phyloP scores from a whole-genome alignment of 2,329 filamentous ascomycete species.

The Trichothecium roseum region DNA sequence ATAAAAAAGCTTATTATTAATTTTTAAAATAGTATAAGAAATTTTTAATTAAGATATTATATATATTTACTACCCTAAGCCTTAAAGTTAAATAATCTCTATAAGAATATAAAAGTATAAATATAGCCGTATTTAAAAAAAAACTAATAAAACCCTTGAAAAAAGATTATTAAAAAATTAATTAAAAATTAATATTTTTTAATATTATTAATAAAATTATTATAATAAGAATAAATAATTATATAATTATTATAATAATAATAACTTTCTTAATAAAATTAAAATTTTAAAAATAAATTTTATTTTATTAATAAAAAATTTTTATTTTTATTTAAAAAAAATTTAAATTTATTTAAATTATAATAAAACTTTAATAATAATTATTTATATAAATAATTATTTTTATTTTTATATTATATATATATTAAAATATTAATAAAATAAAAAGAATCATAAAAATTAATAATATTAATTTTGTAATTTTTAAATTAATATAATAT shows the following conservation, averaged over 20 bases:
- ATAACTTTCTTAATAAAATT: background rate
- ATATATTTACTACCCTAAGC: too few species aligned
- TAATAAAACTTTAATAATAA: background rate
- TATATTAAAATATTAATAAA: constrained; percentile 1
- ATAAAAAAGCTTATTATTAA: background rate
- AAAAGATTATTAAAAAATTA: too few species aligned
- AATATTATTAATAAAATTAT: background rate
- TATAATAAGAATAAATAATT: background rate
- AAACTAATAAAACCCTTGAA: too few species aligned
- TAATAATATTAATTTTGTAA: too few species aligned
- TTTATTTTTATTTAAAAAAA: constrained; percentile 1
- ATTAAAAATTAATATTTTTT: background rate
- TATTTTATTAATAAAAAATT: background rate
- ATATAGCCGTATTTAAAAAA: too few species aligned
- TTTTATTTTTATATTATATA: constrained; percentile 2
- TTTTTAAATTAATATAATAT: too few species aligned
- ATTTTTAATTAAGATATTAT: too few species aligned
- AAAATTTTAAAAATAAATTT: background rate
- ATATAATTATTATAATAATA: background rate
- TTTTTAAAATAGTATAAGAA: background rate
- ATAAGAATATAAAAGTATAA: too few species aligned
- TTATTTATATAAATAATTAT: constrained; percentile 1
- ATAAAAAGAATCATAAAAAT: background rate
- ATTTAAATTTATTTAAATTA: constrained; percentile 1
- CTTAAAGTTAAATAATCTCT: too few species aligned